Base-by-base conservation (phyloP, 495 filamentous ascomycete genomes). In the Podospora pseudocomata region DNA sequence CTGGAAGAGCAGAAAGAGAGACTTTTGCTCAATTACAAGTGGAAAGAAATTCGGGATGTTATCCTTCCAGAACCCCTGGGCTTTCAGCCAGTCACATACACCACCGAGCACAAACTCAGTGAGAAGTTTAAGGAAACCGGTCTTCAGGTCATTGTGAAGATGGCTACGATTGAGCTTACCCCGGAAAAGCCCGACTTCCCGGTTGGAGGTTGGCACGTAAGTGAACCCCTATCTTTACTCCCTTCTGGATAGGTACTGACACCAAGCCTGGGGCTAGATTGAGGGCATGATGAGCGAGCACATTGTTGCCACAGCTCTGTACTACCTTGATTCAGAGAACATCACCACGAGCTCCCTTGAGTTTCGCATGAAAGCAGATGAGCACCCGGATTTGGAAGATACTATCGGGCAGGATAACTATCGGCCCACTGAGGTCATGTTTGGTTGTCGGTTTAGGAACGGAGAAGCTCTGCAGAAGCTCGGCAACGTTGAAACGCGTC, bases 111-210 rank as follows among this genome's bases (percentile, higher is more conserved):
- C 2, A 66, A 65, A 2, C 68, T 78, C 60, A 63, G 68, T 18
- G 34, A 75, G 27, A 69, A 78, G 59, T 87, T 85, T 71, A 75
- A 75, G 30, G 66, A 77, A 15, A 67, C 67, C 0, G 83, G 82
- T 0, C 69, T 90, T 5, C 89, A 91, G 68, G 79, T 91, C 27
- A 89, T 91, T 34, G 84, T 90, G 54, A 90, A 90, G 69, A 76
- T 91, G 61, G 84, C 84, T 6, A 85, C 84, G 60, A 89, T 91
- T 62, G 79, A 88, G 59, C 74, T 91, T 1, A 87, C 83, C 0
- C 88, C 88, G 0, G 85, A 86, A 58, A 88, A 86, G 59, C 84
- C 85, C 0, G 68, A 69, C 20, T 74, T 75, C 39, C 58, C 71
- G 1, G 58, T 28, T 4, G 77, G 77, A 9, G 60, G 65, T 3